Percentiles rank a stretch among this genome's conserved stretches.
These are phyloP conservation scores for Juglanconis sp. DNA, from an alignment of 2,329 filamentous ascomycete species.

Conservation along the genomic window DNA sequence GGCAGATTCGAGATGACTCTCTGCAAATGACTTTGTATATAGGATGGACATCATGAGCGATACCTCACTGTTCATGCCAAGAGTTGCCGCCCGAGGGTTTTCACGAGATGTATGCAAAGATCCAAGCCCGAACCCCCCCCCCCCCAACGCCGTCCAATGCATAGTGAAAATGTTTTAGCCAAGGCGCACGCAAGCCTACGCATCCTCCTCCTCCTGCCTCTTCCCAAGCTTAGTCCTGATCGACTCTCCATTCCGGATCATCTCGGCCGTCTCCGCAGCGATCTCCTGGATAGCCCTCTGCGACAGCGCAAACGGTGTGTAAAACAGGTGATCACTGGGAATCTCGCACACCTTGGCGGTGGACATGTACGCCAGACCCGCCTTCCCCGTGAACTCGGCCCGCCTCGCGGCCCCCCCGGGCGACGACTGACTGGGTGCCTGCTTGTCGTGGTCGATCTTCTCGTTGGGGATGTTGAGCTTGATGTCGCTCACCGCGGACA, in stretches of 20 bases:
- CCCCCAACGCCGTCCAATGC: not conserved
- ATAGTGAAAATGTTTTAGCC: not conserved
- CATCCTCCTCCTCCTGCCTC: no score
- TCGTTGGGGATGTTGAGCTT: conserved; percentile 22
- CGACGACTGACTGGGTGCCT: conserved; percentile 18
- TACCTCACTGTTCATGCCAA: no score
- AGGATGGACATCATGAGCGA: no score
- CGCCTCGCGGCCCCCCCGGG: not conserved
- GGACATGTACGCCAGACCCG: conserved; percentile 1
- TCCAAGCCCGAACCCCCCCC: no score
- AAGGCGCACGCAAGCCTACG: no score
- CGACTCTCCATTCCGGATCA: conserved; percentile 16
- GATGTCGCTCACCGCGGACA: conserved; percentile 19
- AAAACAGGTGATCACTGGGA: conserved; percentile 49
- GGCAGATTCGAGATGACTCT: no score
- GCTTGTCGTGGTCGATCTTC: conserved; percentile 15
- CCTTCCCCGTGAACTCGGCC: not conserved
- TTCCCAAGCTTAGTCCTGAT: conserved; percentile 3
- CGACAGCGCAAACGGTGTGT: conserved; percentile 46
- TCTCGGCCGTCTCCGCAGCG: conserved; percentile 11
- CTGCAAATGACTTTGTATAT: no score
- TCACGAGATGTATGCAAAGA: no score
- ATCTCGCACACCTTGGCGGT: conserved; percentile 34
- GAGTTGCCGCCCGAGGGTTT: no score
- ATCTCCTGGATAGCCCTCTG: conserved; percentile 29